Base-by-base conservation (phyloP, 2,329 filamentous ascomycete species). In the Anthostomella pinea region DNA sequence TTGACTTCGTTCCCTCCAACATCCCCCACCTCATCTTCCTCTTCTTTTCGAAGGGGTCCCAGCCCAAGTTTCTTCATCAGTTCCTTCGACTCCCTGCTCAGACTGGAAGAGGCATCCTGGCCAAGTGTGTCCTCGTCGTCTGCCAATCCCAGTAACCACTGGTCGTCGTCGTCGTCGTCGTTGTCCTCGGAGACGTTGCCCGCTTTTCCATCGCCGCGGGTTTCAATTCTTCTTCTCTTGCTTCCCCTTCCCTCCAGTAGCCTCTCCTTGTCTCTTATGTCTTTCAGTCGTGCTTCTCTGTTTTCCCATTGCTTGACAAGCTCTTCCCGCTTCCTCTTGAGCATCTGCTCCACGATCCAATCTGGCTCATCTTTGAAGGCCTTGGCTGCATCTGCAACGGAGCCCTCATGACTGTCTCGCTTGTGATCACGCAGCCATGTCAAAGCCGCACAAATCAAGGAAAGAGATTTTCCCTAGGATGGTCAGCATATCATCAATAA, bases 351-450 rank as follows among this genome's bases (percentile, higher is more conserved):
- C 3, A 88, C 60, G 52, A 96, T 83, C 90, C 90, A 96, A 2
- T 81, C 78, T 0, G 88, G 88, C 52, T 95, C 88, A 48, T 85
- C 83, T 38, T 79, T 64, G 47, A 69, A 69, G 2, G 63, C 53
- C 1, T 64, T 56, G 2, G 61, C 69, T 30, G 60, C 72, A 39
- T 55, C 63, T 39, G 59, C 70, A 39, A 70, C 74, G 29, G 53
- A 73, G 47, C 57, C 73, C 60, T 69, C 84, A 62, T 69, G 83
- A 63, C 43, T 60, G 50, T 54, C 69, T 59, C 63, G 80, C 59
- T 94, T 91, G 64, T 90, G 78, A 38, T 87, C 78, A 30, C 90
- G 82, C n/a, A 96, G 71, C 90, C 90, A 96, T 3, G 89, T 95
- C 53, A 96, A 63, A 5, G 89, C 83, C 25, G 84, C 85, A 58